These are phyloP conservation scores for Aspergillus tamarii DNA, from an alignment of 2,329 filamentous ascomycete species.

Conservation along the genomic window DNA sequence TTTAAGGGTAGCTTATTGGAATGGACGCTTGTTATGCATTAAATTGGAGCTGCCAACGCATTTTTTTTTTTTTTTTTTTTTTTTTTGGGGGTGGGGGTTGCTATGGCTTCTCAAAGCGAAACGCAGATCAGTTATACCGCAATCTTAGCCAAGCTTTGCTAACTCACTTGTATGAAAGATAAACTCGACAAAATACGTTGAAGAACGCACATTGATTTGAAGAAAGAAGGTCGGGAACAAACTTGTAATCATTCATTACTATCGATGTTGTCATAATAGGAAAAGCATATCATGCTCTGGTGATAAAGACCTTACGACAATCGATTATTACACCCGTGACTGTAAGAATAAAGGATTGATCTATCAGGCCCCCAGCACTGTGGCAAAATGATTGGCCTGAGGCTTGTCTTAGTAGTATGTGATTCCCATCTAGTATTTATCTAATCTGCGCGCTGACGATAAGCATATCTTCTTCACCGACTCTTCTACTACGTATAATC, in stretches of 20 bases:
- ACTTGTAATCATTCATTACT: not conserved
- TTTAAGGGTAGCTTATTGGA: not conserved
- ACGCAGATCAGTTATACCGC: too few relatives aligned
- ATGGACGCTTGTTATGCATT: not conserved
- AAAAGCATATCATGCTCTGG: not conserved
- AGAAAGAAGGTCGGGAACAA: not conserved
- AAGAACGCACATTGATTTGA: too few relatives aligned
- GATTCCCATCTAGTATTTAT: not conserved
- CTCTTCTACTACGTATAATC: conserved; percentile 14
- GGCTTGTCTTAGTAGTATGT: not conserved
- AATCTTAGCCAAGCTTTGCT: too few relatives aligned
- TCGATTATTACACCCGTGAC: not conserved
- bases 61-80: not conserved
- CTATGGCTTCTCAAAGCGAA: not conserved
- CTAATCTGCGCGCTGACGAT: conserved; percentile 7
- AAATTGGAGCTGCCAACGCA: not conserved
- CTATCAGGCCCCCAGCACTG: not conserved
- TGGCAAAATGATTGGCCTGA: not conserved
- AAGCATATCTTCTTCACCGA: conserved; percentile 23
- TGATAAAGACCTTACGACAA: not conserved
- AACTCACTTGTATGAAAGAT: too few relatives aligned
- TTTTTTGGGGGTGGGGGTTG: too few relatives aligned
- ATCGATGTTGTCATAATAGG: not conserved
- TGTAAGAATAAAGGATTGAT: not conserved
- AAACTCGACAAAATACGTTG: not conserved